Percentiles rank a stretch among this genome's conserved stretches.
Conservation (phyloP, 1,139 yeast genomes). For the Suhomyces guaymorum region DNA sequence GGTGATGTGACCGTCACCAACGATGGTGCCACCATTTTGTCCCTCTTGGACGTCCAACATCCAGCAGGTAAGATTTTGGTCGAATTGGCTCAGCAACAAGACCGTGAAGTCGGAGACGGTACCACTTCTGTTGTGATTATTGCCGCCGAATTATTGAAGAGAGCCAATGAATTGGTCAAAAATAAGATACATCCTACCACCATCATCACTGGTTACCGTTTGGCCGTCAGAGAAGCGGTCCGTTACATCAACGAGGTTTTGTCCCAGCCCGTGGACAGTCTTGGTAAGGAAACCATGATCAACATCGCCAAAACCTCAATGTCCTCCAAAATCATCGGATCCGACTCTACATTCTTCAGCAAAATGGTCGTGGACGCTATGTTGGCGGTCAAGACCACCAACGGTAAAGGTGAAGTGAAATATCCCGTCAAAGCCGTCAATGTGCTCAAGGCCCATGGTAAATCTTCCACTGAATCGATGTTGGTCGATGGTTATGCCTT, state of each 20-base stretch:
- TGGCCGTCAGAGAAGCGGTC: conserved; percentile 90
- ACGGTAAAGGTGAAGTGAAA: conserved; percentile 81
- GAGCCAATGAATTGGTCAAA: conserved; percentile 93
- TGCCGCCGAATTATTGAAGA: conserved; percentile 86
- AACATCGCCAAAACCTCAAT: conserved; percentile 96
- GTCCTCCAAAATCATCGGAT: conserved; percentile 97
- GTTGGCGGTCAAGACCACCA: conserved; percentile 91
- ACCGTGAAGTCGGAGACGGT: conserved; percentile 98
- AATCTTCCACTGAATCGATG: conserved; percentile 82
- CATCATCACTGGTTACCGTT: conserved; percentile 91
- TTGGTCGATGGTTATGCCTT: conserved; percentile 93
- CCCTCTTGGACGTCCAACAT: conserved; percentile 92
- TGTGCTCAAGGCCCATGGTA: conserved; percentile 94
- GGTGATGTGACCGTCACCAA: conserved; percentile 99
- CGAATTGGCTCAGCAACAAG: conserved; percentile 98
- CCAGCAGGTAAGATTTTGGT: conserved; percentile 98
- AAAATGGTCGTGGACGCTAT: conserved; percentile 93
- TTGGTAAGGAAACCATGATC: conserved; percentile 80
- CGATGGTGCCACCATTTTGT: conserved; percentile 96
- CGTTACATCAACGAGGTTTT: conserved; percentile 85
- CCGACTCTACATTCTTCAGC: conserved; percentile 89
- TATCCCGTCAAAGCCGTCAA: conserved; percentile 98
- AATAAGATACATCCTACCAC: conserved; percentile 97
- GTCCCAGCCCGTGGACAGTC: conserved; percentile 73
- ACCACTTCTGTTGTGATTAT: conserved; percentile 95